Evolutionary conservation across 2,329 filamentous ascomycete species (phyloP), one percentile per base, ranked within the genome.

Genomic region (Ceratocystis destructans): DNA sequence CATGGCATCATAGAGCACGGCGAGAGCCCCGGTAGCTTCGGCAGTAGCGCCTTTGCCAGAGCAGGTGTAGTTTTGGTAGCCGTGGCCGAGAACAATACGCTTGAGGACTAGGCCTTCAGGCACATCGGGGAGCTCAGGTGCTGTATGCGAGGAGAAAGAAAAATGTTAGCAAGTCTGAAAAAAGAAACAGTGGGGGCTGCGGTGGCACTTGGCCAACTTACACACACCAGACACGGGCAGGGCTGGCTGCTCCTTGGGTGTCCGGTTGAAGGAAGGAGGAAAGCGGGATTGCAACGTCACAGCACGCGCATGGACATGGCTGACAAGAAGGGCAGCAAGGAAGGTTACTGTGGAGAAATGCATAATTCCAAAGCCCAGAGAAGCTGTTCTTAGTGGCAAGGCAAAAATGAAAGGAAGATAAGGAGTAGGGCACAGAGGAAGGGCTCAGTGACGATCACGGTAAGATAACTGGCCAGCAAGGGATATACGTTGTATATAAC

Each of bases 31-130:
- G 28, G 48, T 64, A 48, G 59, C 57, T 25, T 44, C 62, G 44
- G 66, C 45, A 25, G 66, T 31, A 20, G 57, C 48, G 61, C 33
- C 50, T 15, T 22, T n/a, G 12, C 37, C 15, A 31, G 53, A 45
- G 53, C 63, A 66, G 28, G 64, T 66, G 45, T 88, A 88, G 79
- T 88, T 88, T 72, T 88, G 85, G 71, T 85, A 81, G 67, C 85
- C 85, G 70, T 85, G 80, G 70, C 85, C 85, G 53, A 88, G 75
- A 66, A 79, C 79, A 69, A 88, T 81, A 75, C 80, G 76, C 72
- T 82, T 79, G 46, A 85, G 75, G 4, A 73, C 72, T 55, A 77
- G 71, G 69, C 72, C 72, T 8, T 74, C 68, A 2, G 78, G 69
- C 1, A 77, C 77, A 3, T 73, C 68, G n/a, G 77, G 73, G 33